Base-by-base conservation (phyloP, 1,139 yeast species). In the Taphrina flavorubra region DNA sequence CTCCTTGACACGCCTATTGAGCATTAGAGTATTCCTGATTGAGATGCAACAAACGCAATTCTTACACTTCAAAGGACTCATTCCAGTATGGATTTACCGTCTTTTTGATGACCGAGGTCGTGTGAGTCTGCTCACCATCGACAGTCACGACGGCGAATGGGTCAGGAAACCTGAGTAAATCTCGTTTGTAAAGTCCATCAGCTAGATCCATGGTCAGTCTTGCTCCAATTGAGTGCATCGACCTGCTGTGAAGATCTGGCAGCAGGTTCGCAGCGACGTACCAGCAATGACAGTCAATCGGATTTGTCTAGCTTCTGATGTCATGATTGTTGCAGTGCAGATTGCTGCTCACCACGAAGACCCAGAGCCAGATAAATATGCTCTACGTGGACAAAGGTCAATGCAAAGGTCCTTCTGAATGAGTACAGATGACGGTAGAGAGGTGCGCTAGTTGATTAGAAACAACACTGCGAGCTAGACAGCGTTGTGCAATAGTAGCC, bases 71-170 rank as follows among this genome's bases (percentile, higher is more conserved):
- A 77, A 94, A 95, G 6, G 90, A 82, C 79, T 94, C 97, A 78
- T 94, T 92, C 99, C 99, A 94, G 78, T 92, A 94, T 18, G 99
- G 99, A 75, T 94, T 92, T 75, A 94, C 82, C 1, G 99, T 94
- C 79, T 91, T 92, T 77, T 91, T 90, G 51, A 96, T 96, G 44
- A 97, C 95, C 65, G 92, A 87, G 1, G 99, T 94, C 25, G 97
- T 90, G 77, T 90, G 91, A 1, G 99, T 94, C 78, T 94, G 99
- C 18, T 91, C 88, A 5, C 99, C 99, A 78, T 94, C 99, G 18
- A 95, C 95, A 6, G 98, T 94, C 73, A 94, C 83, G 51, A 95
- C 99, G 0, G 98, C 97, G 81, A 94, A 94, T 7, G 99, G 99
- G 78, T 94, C 99, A 0, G 99, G 99, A 73, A 80, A 77, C 40